phyloP scores from a whole-genome alignment of 176 grass and related monocot genomes.

The Triticum urartu region DNA sequence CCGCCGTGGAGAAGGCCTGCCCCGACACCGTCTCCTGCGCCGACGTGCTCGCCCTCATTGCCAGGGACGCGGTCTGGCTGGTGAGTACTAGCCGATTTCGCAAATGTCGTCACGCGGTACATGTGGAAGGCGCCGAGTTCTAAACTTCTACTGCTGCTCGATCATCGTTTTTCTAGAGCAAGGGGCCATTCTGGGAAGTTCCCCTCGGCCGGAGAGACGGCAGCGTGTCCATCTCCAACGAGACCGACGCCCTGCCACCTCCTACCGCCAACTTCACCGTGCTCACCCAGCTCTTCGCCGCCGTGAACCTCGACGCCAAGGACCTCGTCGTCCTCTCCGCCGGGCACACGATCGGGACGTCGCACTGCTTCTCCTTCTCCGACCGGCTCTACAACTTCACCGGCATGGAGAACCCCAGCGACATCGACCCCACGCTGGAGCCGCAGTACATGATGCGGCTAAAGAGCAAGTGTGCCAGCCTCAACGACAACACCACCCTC shows the following conservation, averaged over 20 bases:
- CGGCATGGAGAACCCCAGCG: conserved; percentile 46
- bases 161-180: conserved; percentile 43
- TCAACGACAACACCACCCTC: conserved; percentile 59
- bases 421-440: conserved; percentile 62
- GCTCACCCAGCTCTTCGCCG: conserved; percentile 53
- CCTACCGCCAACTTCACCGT: conserved; percentile 52
- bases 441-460: conserved; percentile 45
- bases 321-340: conserved; percentile 83
- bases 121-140: no score
- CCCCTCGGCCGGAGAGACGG: conserved; percentile 67
- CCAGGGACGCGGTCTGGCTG: conserved; percentile 74
- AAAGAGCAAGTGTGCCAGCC: conserved; percentile 44
- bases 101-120: no score
- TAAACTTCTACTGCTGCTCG: no score
- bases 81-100: conserved; percentile 9
- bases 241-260: conserved; percentile 62
- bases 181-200: conserved; percentile 72
- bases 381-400: conserved; percentile 90
- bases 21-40: conserved; percentile 81
- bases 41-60: conserved; percentile 66
- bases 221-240: conserved; percentile 46
- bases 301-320: conserved; percentile 63
- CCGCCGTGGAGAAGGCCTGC: conserved; percentile 63
- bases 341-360: conserved; percentile 78
- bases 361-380: conserved; percentile 58